Base-by-base conservation (phyloP, 805 yeast species). In the Candida gorgasii region DNA sequence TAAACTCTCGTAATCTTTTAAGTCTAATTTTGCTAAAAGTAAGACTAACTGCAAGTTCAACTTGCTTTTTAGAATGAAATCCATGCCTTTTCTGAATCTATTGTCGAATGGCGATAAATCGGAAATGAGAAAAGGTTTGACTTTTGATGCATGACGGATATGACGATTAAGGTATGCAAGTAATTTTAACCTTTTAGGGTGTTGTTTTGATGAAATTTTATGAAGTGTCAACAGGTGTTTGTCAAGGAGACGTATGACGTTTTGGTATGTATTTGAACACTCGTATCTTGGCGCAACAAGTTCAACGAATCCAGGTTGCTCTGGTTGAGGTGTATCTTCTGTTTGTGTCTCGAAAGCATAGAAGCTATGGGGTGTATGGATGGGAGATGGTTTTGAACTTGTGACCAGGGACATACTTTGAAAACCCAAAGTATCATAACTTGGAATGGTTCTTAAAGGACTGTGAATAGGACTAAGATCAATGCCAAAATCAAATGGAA, bases 131-230 rank as follows among this genome's bases (percentile, higher is more conserved):
- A 15, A 28, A 12, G 26, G 19, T 14, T n/a, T 28, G 20, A 37
- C 19, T 16, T 37, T 37, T 8, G 9, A 19, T 18, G 34, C 33
- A 16, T 37, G 15, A 13, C 19, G 13, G 6, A 28, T 28, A 37
- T 37, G 40, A 34, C 37, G 37, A 34, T 34, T 34, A 13, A 34
- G 37, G 20, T 34, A 34, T 34, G 37, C 22, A 34, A 9, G 14
- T 34, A 34, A 34, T 22, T 34, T 34, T n/a, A 8, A 19, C 14
- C 37, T 13, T 34, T 34, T 34, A 22, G 28, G 37, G 14, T 9
- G 4, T 34, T 22, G 37, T 23, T 34, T 33, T 11, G 22, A 6
- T 20, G 26, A 15, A n/a, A n/a, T n/a, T n/a, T n/a, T n/a, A n/a
- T n/a, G n/a, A n/a, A n/a, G n/a, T n/a, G n/a, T n/a, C n/a, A 22